Evolutionary conservation across 2,329 filamentous ascomycete species (phyloP).

Genomic region (Penicillium sp.): DNA sequence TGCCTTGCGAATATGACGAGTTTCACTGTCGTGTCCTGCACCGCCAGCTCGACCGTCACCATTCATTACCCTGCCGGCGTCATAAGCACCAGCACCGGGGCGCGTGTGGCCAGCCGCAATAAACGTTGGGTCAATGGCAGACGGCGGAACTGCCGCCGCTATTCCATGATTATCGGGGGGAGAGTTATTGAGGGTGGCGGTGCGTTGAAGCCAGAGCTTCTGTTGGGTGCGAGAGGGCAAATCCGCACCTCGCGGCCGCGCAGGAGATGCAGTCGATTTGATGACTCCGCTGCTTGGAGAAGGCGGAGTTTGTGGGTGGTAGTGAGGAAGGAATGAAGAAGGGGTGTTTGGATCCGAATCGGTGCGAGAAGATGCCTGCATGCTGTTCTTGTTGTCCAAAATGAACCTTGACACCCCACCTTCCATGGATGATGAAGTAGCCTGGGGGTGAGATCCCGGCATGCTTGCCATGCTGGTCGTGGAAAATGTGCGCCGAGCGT

Average conservation of each 20-base stretch:
- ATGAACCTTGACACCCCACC: conserved; percentile 50
- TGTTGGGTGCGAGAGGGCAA: conserved; percentile 49
- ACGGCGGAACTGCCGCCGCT: conserved; percentile 32
- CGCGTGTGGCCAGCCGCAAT: conserved; percentile 32
- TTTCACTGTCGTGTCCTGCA: conserved; percentile 35
- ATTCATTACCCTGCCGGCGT: conserved; percentile 31
- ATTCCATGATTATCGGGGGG: conserved; percentile 42
- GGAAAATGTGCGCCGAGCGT: conserved; percentile 32
- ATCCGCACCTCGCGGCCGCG: conserved; percentile 38
- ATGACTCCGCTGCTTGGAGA: conserved; percentile 36
- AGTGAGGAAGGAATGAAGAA: conserved; percentile 49
- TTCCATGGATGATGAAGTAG: conserved; percentile 49
- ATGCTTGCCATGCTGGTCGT: conserved; percentile 31
- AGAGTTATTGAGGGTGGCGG: conserved; percentile 46
- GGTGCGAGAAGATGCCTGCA: conserved; percentile 36
- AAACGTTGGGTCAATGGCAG: conserved; percentile 38
- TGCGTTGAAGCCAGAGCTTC: conserved; percentile 50
- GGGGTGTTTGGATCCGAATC: conserved; percentile 48
- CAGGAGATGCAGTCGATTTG: conserved; percentile 35
- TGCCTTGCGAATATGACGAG: conserved; percentile 43
- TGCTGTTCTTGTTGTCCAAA: conserved; percentile 32
- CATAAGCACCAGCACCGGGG: conserved; percentile 30
- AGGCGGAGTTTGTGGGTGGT: conserved; percentile 47
- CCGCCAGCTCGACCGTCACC: conserved; percentile 29
- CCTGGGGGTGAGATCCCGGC: conserved; percentile 35